Conservation (phyloP, 352 stramenopile genomes). For the Lagenidium giganteum region DNA sequence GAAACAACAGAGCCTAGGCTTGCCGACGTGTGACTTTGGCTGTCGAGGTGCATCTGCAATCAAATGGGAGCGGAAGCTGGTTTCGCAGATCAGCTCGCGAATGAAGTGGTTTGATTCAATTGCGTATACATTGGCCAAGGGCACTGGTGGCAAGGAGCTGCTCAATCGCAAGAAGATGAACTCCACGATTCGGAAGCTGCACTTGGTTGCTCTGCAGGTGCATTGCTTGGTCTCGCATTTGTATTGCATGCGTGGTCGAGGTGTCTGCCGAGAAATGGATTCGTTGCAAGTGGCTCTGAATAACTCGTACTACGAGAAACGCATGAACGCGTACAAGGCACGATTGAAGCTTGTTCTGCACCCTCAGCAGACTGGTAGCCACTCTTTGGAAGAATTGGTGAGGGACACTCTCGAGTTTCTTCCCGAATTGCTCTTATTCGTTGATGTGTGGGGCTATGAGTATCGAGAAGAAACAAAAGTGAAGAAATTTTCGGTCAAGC, state of each 20-base stretch:
- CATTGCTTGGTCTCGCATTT: conserved; percentile 67
- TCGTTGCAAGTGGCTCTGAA: conserved; percentile 57
- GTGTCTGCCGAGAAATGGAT: conserved; percentile 47
- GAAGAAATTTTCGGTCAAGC: too few species aligned
- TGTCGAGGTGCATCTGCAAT: conserved; percentile 35
- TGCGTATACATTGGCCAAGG: conserved; percentile 65
- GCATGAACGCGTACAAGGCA: conserved; percentile 72
- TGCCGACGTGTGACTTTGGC: conserved; percentile 47
- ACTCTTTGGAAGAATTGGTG: conserved; percentile 41
- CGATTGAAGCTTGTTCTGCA: conserved; percentile 56
- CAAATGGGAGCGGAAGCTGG: conserved; percentile 67
- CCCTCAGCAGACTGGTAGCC: conserved; percentile 18
- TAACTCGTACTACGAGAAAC: conserved; percentile 69
- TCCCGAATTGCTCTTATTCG: conserved; percentile 53
- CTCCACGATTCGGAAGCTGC: conserved; percentile 73
- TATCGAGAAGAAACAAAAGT: conserved; percentile 13
- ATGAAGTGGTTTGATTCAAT: conserved; percentile 79
- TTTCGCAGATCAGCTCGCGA: conserved; percentile 69
- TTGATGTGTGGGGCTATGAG: conserved; percentile 61
- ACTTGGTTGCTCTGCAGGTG: conserved; percentile 70
- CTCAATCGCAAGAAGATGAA: conserved; percentile 81
- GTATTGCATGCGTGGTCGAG: conserved; percentile 49
- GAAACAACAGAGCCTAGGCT: too few species aligned
- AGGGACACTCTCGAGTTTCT: conserved; percentile 66
- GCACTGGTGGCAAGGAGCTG: conserved; percentile 42